These are phyloP conservation scores for Lichenothelia convexa DNA, from an alignment of 495 filamentous ascomycete species.

Conservation along the genomic window DNA sequence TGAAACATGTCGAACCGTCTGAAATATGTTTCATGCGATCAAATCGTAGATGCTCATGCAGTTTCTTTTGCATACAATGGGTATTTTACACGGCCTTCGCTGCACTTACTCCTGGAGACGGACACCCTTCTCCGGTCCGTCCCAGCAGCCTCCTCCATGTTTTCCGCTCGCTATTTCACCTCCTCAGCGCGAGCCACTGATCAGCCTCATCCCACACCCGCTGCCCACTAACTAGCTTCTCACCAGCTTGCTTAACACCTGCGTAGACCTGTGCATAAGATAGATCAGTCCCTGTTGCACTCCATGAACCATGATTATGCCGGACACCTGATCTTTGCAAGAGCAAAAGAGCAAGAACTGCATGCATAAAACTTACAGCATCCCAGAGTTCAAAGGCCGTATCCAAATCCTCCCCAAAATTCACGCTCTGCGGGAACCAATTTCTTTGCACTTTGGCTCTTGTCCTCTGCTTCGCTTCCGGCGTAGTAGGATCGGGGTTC, in stretches of 20 bases:
- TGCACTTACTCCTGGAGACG: no score
- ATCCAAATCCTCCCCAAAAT: constrained; percentile 59
- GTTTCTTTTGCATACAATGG: no score
- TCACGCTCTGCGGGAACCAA: constrained; percentile 59
- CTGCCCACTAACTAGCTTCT: constrained; percentile 10
- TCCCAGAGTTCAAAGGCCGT: constrained; percentile 70
- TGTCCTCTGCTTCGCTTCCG: constrained; percentile 39
- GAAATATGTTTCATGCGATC: no score
- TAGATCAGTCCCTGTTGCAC: constrained; percentile 1
- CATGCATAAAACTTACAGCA: constrained; percentile 34
- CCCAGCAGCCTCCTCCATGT: no score
- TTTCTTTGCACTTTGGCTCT: constrained; percentile 39
- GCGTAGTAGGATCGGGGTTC: constrained; percentile 28
- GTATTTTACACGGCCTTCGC: no score
- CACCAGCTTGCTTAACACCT: constrained; percentile 46
- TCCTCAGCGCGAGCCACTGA: constrained; percentile 11
- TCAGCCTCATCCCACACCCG: constrained; percentile 12
- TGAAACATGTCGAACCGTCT: no score
- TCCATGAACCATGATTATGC: neutral
- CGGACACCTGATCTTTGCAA: neutral
- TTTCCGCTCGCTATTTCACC: no score
- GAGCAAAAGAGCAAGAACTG: neutral
- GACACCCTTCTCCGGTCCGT: no score
- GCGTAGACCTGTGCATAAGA: constrained; percentile 31
- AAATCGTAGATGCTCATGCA: no score